A percentile compares a stretch with the other conserved stretches of the same genome.
phyloP scores from a whole-genome alignment of 2,329 filamentous ascomycete genomes.

The Aschersonia sp. region DNA sequence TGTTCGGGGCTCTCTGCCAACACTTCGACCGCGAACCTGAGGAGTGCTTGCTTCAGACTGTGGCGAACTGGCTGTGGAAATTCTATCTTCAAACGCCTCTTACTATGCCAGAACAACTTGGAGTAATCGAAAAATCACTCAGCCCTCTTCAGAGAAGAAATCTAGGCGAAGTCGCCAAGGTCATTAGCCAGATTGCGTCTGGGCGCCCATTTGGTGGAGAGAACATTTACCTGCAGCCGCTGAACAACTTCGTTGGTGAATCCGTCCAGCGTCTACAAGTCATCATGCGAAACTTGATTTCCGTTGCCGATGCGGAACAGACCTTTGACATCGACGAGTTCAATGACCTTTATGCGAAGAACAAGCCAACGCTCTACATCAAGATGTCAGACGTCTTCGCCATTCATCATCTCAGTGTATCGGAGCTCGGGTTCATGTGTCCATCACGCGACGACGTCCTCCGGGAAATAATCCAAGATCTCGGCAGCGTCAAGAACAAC shows the following conservation, averaged over 20 bases:
- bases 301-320: slow-evolving; percentile 71
- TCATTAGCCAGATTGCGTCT: slow-evolving; percentile 76
- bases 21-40: slow-evolving; percentile 71
- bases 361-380: slow-evolving; percentile 96
- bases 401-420: slow-evolving; percentile 75
- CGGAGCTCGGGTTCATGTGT: slow-evolving; percentile 65
- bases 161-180: slow-evolving; percentile 77
- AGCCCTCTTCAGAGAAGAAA: slow-evolving; percentile 90
- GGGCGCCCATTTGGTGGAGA: slow-evolving; percentile 85
- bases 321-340: slow-evolving; percentile 98
- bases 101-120: slow-evolving; percentile 79
- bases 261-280: slow-evolving; percentile 66
- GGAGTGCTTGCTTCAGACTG: slow-evolving; percentile 64
- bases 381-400: slow-evolving; percentile 97
- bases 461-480: slow-evolving; percentile 80
- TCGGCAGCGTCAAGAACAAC: slow-evolving; percentile 92
- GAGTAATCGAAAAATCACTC: slow-evolving; percentile 78
- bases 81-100: slow-evolving; percentile 86
- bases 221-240: slow-evolving; percentile 86
- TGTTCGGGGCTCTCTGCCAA: slow-evolving; percentile 61
- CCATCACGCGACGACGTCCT: slow-evolving; percentile 73
- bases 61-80: slow-evolving; percentile 86
- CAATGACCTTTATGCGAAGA: slow-evolving; percentile 92
- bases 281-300: slow-evolving; percentile 65
- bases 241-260: slow-evolving; percentile 82